These are phyloP conservation scores for Daphne laureola DNA, from an alignment of 441 rosid genomes.

Conservation along the genomic window DNA sequence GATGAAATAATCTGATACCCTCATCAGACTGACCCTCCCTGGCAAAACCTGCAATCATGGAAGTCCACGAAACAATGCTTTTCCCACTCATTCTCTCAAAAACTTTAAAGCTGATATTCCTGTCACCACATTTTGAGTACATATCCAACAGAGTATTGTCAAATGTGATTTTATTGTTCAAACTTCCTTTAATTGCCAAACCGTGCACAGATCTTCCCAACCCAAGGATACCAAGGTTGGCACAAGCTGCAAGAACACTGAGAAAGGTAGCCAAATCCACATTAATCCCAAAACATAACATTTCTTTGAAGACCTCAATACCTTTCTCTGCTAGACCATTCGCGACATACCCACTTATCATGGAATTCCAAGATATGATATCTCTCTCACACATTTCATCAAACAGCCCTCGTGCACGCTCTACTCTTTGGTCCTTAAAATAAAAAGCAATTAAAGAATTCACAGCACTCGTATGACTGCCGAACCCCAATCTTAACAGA, in stretches of 20 bases:
- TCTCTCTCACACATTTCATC: slow-evolving; percentile 55
- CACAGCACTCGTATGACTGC: slow-evolving; percentile 26
- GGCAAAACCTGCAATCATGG: slow-evolving; percentile 64
- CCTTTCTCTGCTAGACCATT: slow-evolving; percentile 35
- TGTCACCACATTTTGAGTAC: slow-evolving; percentile 56
- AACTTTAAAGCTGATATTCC: slow-evolving; percentile 34
- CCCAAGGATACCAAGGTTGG: slow-evolving; percentile 22
- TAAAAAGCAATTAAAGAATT: slow-evolving; percentile 47
- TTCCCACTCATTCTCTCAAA: slow-evolving; percentile 38
- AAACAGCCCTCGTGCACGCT: slow-evolving; percentile 51
- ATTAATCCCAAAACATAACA: slow-evolving; percentile 31
- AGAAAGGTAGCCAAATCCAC: slow-evolving; percentile 51
- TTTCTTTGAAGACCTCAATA: slow-evolving; percentile 28
- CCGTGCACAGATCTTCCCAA: slow-evolving; percentile 49
- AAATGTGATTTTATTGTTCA: slow-evolving; percentile 24
- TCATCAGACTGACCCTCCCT: slow-evolving; percentile 44
- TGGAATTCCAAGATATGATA: slow-evolving; percentile 63
- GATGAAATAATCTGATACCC: slow-evolving; percentile 43
- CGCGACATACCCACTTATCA: slow-evolving; percentile 44
- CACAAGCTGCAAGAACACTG: slow-evolving; percentile 49
- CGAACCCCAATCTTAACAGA: slow-evolving; percentile 44
- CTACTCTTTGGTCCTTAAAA: slow-evolving; percentile 31
- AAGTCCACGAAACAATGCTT: slow-evolving; percentile 63
- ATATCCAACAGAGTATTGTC: slow-evolving; percentile 53
- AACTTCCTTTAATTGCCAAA: slow-evolving; percentile 35